phyloP scores from a whole-genome alignment of 2,329 filamentous ascomycete genomes.

The Botrytis deweyae region DNA sequence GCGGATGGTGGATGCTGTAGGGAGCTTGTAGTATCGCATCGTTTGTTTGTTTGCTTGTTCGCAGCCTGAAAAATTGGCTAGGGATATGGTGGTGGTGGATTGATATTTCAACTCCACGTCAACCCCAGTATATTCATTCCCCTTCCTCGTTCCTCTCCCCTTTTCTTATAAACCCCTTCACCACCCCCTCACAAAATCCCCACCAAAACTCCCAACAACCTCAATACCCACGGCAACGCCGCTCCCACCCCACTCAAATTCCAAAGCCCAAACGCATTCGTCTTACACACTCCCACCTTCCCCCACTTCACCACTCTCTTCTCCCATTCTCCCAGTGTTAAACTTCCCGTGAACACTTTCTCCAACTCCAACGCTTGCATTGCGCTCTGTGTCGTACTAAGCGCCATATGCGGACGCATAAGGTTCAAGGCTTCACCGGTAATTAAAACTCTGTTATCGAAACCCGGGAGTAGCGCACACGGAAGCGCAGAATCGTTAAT shows the following conservation, averaged over 20 bases:
- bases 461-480: conserved; percentile 40
- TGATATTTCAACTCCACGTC: not conserved
- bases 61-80: too few species aligned
- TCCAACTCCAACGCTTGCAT: conserved; percentile 33
- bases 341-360: conserved; percentile 24
- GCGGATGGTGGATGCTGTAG: not conserved
- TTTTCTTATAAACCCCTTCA: too few species aligned
- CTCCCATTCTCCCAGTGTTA: conserved; percentile 19
- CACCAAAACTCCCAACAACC: not conserved
- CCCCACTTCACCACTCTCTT: conserved; percentile 25
- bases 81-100: too few species aligned
- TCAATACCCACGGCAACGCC: conserved; percentile 7
- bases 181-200: not conserved
- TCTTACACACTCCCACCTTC: not conserved
- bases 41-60: too few species aligned
- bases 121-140: not conserved
- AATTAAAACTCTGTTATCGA: conserved; percentile 43
- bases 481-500: conserved; percentile 44
- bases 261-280: conserved; percentile 18
- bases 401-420: conserved; percentile 47
- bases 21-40: not conserved
- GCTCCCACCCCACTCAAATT: not conserved
- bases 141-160: not conserved
- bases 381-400: conserved; percentile 45
- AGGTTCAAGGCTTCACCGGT: conserved; percentile 45